phyloP scores from a whole-genome alignment of 805 yeast species.

The Clavispora santaluciae region DNA sequence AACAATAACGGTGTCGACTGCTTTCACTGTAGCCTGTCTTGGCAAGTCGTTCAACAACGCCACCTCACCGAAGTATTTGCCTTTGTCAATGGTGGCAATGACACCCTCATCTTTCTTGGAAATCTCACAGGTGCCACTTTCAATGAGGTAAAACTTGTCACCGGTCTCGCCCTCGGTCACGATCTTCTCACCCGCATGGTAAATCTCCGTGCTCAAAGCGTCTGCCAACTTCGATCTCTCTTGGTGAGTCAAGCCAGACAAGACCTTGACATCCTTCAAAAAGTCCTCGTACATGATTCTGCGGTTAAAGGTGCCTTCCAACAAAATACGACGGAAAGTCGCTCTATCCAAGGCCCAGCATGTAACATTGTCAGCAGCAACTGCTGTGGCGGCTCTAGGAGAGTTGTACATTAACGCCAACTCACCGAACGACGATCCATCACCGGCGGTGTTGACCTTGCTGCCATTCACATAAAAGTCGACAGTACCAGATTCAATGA shows the following conservation, averaged over 20 bases:
- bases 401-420: conserved; percentile 96
- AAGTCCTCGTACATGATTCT: conserved; percentile 88
- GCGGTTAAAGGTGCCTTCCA: conserved; percentile 87
- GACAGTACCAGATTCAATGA: conserved; percentile 79
- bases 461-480: conserved; percentile 70
- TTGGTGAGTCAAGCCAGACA: conserved; percentile 65
- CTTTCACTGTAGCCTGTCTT: conserved; percentile 89
- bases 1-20: conserved; percentile 69
- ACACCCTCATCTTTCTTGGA: conserved; percentile 56
- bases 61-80: conserved; percentile 95
- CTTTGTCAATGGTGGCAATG: conserved; percentile 59
- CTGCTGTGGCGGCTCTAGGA: conserved; percentile 94
- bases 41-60: conserved; percentile 90
- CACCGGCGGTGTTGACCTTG: conserved; percentile 68
- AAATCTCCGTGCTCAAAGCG: conserved; percentile 77
- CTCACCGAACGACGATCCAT: conserved; percentile 94
- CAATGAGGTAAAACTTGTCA: conserved; percentile 42
- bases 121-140: conserved; percentile 80
- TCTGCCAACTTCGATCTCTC: conserved; percentile 92
- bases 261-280: conserved; percentile 78
- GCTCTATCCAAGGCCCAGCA: conserved; percentile 90
- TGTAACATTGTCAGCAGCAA: conserved; percentile 58
- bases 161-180: conserved; percentile 77
- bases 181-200: conserved; percentile 65
- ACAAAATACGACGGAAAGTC: conserved; percentile 85